Evolutionary conservation across 352 stramenopile genomes (phyloP).

Genomic region (Pythium oligandrum): DNA sequence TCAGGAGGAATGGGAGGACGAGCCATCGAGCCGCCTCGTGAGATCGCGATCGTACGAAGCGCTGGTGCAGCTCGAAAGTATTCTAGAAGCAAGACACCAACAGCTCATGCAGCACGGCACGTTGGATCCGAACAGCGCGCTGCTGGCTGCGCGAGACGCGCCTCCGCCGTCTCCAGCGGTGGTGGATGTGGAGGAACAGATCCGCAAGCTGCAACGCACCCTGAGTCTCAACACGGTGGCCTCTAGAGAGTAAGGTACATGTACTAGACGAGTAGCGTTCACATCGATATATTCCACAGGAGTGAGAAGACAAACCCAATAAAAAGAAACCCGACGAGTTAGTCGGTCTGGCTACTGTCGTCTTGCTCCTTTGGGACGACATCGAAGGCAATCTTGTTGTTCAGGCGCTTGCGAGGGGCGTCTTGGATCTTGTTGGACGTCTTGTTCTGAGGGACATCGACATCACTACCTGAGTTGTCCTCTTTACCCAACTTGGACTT

Average conservation of each 20-base stretch:
- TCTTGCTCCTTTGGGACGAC: slow-evolving; percentile 10
- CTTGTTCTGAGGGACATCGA: slow-evolving; percentile 1
- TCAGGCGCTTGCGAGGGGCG: slow-evolving; percentile 21
- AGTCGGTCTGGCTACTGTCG: slow-evolving; percentile 8
- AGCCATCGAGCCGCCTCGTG: neutral
- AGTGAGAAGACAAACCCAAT: no score
- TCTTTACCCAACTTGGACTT: slow-evolving; percentile 23
- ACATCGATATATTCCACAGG: no score
- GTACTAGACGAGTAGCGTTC: no score
- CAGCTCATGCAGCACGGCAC: slow-evolving; percentile 55
- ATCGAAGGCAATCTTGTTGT: slow-evolving; percentile 30
- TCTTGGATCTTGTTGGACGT: slow-evolving; percentile 29
- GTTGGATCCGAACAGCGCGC: slow-evolving; percentile 3
- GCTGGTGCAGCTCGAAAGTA: slow-evolving; percentile 63
- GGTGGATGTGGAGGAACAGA: slow-evolving; percentile 21
- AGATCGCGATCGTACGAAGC: slow-evolving; percentile 68
- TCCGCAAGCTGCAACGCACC: slow-evolving; percentile 23
- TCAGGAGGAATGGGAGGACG: no score
- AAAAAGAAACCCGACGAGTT: slow-evolving; percentile 4
- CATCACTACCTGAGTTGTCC: slow-evolving; percentile 9
- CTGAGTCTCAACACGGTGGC: neutral
- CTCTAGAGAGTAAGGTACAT: no score
- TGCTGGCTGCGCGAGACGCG: no score
- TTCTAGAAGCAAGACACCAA: slow-evolving; percentile 67
- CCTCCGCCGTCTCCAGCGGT: neutral